These are phyloP conservation scores for Penicillium sp. DNA, from an alignment of 2,329 filamentous ascomycete species.

Conservation along the genomic window DNA sequence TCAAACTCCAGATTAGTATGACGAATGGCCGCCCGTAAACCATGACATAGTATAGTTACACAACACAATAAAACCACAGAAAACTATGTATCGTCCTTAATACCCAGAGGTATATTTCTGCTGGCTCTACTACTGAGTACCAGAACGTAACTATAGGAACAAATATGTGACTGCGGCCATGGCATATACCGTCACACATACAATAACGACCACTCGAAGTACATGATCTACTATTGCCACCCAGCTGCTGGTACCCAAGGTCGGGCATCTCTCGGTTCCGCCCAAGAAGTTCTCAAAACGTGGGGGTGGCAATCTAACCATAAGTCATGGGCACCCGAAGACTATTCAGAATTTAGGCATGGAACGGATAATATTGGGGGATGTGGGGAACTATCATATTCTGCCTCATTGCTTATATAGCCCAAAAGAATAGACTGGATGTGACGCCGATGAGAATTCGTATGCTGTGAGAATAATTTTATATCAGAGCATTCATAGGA, in stretches of 20 bases:
- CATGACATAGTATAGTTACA: neutral
- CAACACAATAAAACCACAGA: neutral
- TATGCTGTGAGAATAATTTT: neutral
- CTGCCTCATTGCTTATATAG: neutral
- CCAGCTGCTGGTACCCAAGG: neutral
- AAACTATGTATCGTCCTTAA: neutral
- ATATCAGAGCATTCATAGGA: neutral
- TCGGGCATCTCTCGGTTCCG: neutral
- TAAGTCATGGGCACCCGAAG: neutral
- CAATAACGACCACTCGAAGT: neutral
- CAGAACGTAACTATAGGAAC: neutral
- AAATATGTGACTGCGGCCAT: neutral
- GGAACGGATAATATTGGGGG: neutral
- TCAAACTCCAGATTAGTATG: neutral
- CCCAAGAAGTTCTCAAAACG: neutral
- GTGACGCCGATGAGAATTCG: too few species aligned
- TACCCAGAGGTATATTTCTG: neutral
- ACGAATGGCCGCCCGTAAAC: neutral
- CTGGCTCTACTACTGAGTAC: too few species aligned
- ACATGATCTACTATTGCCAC: neutral
- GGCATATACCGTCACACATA: neutral
- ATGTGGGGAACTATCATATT: neutral
- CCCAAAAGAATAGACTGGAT: too few species aligned
- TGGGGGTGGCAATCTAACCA: conserved; percentile 8
- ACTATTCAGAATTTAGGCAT: neutral